Percentiles rank a stretch among this genome's conserved stretches.
Evolutionary conservation across 345 rosid genomes (phyloP).

Genomic region (Corymbia maculata): DNA sequence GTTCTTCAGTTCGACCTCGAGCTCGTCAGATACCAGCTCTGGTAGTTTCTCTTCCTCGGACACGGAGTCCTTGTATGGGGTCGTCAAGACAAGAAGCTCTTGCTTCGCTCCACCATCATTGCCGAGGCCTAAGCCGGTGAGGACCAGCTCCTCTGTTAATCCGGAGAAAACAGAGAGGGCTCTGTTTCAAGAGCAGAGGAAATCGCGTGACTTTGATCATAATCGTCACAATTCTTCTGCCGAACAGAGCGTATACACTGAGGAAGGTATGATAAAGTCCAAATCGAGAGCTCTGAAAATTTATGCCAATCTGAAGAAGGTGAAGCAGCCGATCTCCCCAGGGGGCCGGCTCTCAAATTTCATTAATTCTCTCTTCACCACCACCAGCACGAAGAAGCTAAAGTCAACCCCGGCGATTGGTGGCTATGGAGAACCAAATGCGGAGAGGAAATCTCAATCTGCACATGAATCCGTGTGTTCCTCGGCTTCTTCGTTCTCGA

Average conservation of each 20-base stretch:
- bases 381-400: conserved; percentile 34
- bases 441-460: conserved; percentile 22
- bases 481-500: conserved; percentile 75
- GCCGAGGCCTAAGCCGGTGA: conserved; percentile 30
- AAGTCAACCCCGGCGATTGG: conserved; percentile 1
- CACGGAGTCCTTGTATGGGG: conserved; percentile 38
- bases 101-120: conserved; percentile 13
- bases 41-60: conserved; percentile 82
- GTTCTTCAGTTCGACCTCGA: conserved; percentile 59
- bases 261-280: conserved; percentile 24
- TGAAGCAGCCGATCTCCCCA: conserved; percentile 84
- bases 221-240: conserved; percentile 14
- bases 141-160: conserved; percentile 13
- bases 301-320: conserved; percentile 48
- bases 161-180: conserved; percentile 26
- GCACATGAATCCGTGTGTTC: conserved; percentile 52
- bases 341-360: conserved; percentile 58
- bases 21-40: conserved; percentile 70
- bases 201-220: conserved; percentile 11
- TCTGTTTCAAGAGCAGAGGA: conserved; percentile 43
- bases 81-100: conserved; percentile 23
- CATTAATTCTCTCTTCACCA: conserved; percentile 58
- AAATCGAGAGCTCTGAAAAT: conserved; percentile 58
- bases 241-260: conserved; percentile 20
- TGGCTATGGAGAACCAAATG: conserved; percentile 10